phyloP scores from a whole-genome alignment of 73 alveolate genomes.

The Paramecium sexaurelia region DNA sequence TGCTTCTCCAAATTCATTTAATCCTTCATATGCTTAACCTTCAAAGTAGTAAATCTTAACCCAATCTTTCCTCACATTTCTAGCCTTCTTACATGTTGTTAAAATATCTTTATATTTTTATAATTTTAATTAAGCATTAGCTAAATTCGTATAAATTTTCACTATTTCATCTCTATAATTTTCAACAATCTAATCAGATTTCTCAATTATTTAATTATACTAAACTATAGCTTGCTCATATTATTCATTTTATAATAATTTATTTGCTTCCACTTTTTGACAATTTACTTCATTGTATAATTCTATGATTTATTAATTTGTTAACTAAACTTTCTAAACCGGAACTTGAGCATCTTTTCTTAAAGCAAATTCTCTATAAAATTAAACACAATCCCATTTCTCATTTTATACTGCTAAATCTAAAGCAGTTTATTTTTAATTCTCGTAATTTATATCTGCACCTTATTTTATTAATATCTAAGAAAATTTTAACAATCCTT shows the following conservation, averaged over 20 bases:
- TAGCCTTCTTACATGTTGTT: constrained; percentile 30
- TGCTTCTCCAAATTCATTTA: constrained; percentile 61
- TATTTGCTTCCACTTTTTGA: not conserved
- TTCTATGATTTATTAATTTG: not conserved
- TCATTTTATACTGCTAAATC: constrained; percentile 52
- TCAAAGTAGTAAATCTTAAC: constrained; percentile 55
- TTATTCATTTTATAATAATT: not conserved
- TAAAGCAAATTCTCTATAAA: not conserved
- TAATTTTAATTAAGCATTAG: constrained; percentile 19
- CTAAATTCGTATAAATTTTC: constrained; percentile 52
- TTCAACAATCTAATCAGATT: not conserved
- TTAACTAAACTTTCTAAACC: not conserved
- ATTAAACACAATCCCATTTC: constrained; percentile 40
- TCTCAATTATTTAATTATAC: not conserved
- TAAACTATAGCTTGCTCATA: not conserved
- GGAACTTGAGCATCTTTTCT: constrained; percentile 20
- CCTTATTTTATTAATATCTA: constrained; percentile 14
- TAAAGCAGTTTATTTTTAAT: constrained; percentile 41
- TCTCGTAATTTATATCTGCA: constrained; percentile 46
- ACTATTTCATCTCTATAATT: constrained; percentile 1
- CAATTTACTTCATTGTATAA: not conserved
- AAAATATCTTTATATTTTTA: constrained; percentile 36
- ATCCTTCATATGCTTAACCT: constrained; percentile 59
- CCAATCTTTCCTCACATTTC: constrained; percentile 41
- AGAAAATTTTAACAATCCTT: constrained; percentile 47